Base-by-base conservation (phyloP, 2,329 filamentous ascomycete species). In the Venturia carpophila region DNA sequence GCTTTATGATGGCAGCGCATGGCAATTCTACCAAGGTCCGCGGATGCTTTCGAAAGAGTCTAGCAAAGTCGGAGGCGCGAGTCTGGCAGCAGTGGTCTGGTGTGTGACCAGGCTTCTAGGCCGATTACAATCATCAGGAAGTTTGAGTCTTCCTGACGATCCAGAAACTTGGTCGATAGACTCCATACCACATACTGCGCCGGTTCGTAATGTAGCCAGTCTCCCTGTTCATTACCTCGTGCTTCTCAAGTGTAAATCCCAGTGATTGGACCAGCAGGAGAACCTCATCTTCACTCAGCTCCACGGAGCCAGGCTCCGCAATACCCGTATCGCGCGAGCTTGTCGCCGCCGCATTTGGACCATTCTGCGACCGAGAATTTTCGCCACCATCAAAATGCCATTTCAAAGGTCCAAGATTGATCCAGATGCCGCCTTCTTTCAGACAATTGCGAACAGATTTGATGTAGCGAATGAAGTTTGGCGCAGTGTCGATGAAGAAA, bases 401-500 rank as follows among this genome's bases (percentile, higher is more conserved):
- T 49, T 97, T 79, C 64, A 99, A 77, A 0, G 94, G 94, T 0
- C 94, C 94, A 30, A 96, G 79, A 72, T 99, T 99, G 72, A 96
- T 83, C 80, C 96, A 90, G 4, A 96, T 71, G 0, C 94, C 94
- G 34, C 89, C 89, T 0, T 85, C 80, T 69, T 84, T 86, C 62
- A 99, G 82, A 71, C 92, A 95, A 72, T 89, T 84, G 52, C 79
- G 79, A 64, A 97, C 90, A 1, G 92, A 87, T 73, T 96, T 87
- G 42, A 99, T 84, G 73, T 99, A 99, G 1, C 89, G 85, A 64
- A 97, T 88, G 41, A 97, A 75, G 73, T 99, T 97, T 1, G 93
- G 92, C 2, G 94, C 94, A 1, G 94, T 99, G 74, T 99, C 95
- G 66, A 99, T 88, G 79, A 99, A 99, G 78, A 97, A 99, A 13